Conservation (phyloP, 306 rosid genomes). For the Rosa chinensis region DNA sequence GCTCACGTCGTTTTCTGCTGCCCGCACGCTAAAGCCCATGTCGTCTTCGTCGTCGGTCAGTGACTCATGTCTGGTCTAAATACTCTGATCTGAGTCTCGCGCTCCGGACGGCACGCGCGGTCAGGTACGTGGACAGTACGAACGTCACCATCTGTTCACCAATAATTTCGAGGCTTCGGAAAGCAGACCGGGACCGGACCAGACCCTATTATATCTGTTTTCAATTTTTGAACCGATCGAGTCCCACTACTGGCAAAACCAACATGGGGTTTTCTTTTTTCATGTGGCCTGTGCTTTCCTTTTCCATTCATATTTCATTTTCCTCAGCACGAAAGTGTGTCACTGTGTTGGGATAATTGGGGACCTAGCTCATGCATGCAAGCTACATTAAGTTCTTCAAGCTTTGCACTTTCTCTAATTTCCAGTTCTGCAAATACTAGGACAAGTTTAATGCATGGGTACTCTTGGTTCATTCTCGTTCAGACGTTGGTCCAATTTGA, state of each 20-base stretch:
- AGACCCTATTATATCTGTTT: not conserved
- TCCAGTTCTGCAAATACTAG: not conserved
- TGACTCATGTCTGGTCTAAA: not conserved
- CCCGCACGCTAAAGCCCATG: slow-evolving; percentile 30
- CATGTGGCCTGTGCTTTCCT: slow-evolving; percentile 20
- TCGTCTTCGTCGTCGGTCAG: slow-evolving; percentile 14
- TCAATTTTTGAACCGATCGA: not conserved
- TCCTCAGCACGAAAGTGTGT: slow-evolving; percentile 28
- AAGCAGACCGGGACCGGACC: not conserved
- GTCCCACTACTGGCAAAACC: slow-evolving; percentile 13
- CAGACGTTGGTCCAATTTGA: not conserved
- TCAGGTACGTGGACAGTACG: slow-evolving; percentile 37
- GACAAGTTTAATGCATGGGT: not conserved
- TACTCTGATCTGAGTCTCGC: slow-evolving; percentile 27
- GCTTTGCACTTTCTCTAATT: not conserved
- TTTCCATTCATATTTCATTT: slow-evolving; percentile 38
- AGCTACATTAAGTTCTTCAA: not conserved
- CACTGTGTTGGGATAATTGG: not conserved
- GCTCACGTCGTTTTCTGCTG: slow-evolving; percentile 57
- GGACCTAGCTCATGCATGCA: slow-evolving; percentile 12
- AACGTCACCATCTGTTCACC: slow-evolving; percentile 9
- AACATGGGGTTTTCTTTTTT: slow-evolving; percentile 13
- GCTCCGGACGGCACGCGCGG: slow-evolving; percentile 85
- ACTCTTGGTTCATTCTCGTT: not conserved
- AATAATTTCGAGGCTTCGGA: slow-evolving; percentile 21